Evolutionary conservation across 306 rosid genomes (phyloP), one percentile per base, ranked within the genome.

Genomic region (Vigna angularis): DNA sequence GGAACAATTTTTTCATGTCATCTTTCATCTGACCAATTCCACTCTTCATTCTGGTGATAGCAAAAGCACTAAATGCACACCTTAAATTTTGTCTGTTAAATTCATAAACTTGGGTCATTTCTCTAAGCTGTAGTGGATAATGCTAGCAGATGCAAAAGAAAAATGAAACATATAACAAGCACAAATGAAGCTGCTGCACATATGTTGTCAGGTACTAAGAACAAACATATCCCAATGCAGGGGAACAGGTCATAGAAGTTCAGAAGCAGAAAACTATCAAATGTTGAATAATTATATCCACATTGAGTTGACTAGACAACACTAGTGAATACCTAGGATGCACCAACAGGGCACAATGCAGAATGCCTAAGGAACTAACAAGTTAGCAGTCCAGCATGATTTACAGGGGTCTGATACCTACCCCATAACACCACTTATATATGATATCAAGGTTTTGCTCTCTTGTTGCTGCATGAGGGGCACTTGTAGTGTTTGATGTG

Each of bases 401-500:
- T 74, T 87, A 81, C 82, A 70, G 74, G 50, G 79, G 69, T 20
- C 30, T 26, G 14, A 57, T 68, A 74, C 58, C 82, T 82, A 70
- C 80, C 74, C 86, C 73, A 42, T 71, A 50, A 47, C 66, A 65
- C 83, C 15, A 42, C 13, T 2, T 42, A 9, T 42, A 9, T 42
- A 64, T 7, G 56, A 51, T 83, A 64, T 90, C 88, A 92, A 66
- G 89, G 85, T 13, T 91, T 85, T 3, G 44, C 30, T 64, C 84
- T 75, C 82, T 84, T 84, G 9, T 64, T 79, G 84, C 80, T 79
- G 87, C 87, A 84, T 15, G 84, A 59, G 28, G 87, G 87, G 64
- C 87, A 84, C 82, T 84, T 79, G 28, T 84, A 84, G 12, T 84
- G 82, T 72, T 84, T 84, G 61, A 84, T 79, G 82, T 84, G 87